Evolutionary conservation across 1,139 yeast species (phyloP), one percentile per base, ranked within the genome.

Genomic region (Candida smagusa): DNA sequence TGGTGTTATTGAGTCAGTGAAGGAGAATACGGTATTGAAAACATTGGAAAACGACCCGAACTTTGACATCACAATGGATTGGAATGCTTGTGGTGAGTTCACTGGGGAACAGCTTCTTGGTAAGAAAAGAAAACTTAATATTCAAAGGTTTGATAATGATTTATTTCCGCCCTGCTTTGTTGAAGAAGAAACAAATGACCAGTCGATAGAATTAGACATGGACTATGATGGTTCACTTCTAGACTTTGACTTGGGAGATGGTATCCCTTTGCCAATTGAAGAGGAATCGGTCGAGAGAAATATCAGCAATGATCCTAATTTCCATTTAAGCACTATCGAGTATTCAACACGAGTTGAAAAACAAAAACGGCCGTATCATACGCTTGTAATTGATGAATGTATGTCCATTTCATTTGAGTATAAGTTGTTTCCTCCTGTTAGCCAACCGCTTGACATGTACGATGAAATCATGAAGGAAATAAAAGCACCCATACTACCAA

Each of bases 1-100:
- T 5, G 22, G n/a, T 2, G 11, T 29, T 7, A 12, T 22, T 11
- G 21, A 11, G 12, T 29, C 11, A 7, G 9, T 9, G 33, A 21
- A 9, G 33, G n/a, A 11, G 33, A 30, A 9, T 6, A 6, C 3
- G 25, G 26, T 3, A 11, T 19, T 12, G 19, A 30, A 22, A 30
- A 26, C 22, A 3, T 25, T 7, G n/a, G 30, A 30, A 22, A 29
- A 6, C 4, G 79, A 74, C 47, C 72, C 72, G 0, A 37, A 48
- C 12, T 74, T 74, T 45, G 58, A 66, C 43, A 61, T 74, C 16
- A 59, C 58, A 4, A 41, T 41, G 5, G 41, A 46, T 33, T 22
- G 30, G 12, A 40, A 38, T 9, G 34, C 34, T n/a, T 19, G 22
- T 4, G 37, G 39, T 31, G 35, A 40, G 19, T 22, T 30, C 9